phyloP scores from a whole-genome alignment of 306 rosid species.

The Luffa acutangula region DNA sequence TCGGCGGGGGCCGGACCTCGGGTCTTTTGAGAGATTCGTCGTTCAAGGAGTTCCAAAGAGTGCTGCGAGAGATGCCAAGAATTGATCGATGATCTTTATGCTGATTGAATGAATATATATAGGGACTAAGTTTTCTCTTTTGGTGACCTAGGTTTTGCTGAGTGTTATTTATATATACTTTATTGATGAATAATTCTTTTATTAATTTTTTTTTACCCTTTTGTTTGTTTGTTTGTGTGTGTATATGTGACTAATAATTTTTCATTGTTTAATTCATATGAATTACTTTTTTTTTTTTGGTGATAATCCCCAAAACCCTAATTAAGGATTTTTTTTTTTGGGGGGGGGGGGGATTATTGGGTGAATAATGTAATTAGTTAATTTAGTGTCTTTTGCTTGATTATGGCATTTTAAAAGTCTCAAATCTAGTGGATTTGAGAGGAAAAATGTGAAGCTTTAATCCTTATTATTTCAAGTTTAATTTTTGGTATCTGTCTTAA shows the following conservation, averaged over 20 bases:
- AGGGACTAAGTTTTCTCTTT: background rate
- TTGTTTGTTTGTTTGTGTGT: background rate
- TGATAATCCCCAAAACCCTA: background rate
- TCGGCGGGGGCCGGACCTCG: background rate
- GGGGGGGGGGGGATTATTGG: too few species aligned
- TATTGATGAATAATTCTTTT: background rate
- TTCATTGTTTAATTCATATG: background rate
- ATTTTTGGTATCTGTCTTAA: too few species aligned
- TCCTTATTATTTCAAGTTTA: too few species aligned
- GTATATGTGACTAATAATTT: background rate
- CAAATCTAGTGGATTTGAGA: background rate
- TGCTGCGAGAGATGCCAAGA: conserved; percentile 48
- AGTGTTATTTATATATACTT: background rate
- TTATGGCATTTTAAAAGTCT: background rate
- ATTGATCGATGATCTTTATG: conserved; percentile 24
- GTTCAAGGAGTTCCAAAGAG: conserved; percentile 51
- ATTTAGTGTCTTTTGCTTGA: too few species aligned
- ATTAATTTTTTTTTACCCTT: background rate
- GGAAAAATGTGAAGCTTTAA: too few species aligned
- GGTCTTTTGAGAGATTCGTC: conserved; percentile 36
- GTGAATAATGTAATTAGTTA: too few species aligned
- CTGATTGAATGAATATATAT: background rate
- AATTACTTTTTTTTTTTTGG: too few species aligned
- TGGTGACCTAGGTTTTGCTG: background rate
- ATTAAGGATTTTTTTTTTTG: too few species aligned